Evolutionary conservation across 441 rosid species (phyloP).

Genomic region (Populus hybrid): DNA sequence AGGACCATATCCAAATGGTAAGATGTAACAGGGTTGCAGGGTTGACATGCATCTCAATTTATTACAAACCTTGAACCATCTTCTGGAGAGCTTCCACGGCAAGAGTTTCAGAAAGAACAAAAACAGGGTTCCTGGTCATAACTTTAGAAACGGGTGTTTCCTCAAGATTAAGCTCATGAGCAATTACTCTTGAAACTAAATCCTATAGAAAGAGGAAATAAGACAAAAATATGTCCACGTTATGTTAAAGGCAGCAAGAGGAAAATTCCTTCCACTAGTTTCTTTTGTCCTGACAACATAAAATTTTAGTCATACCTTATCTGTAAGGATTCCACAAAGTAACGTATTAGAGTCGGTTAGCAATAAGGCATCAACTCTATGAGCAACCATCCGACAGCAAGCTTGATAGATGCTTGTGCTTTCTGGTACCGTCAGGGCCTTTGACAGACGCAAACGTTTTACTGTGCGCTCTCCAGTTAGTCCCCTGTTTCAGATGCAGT

Average conservation of each 20-base stretch:
- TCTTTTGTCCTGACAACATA: neutral
- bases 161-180: slow-evolving; percentile 65
- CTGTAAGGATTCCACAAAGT: slow-evolving; percentile 97
- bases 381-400: slow-evolving; percentile 92
- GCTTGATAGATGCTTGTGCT: slow-evolving; percentile 78
- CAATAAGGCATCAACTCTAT: slow-evolving; percentile 88
- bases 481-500: slow-evolving; percentile 48
- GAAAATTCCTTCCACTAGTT: neutral
- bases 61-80: slow-evolving; percentile 85
- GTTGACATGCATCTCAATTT: slow-evolving; percentile 11
- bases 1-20: slow-evolving; percentile 14
- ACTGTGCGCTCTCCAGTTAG: slow-evolving; percentile 92
- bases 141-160: slow-evolving; percentile 90
- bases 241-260: neutral
- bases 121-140: slow-evolving; percentile 92
- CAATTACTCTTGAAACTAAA: slow-evolving; percentile 80
- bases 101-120: slow-evolving; percentile 92
- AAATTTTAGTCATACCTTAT: slow-evolving; percentile 51
- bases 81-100: slow-evolving; percentile 98
- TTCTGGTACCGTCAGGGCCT: slow-evolving; percentile 91
- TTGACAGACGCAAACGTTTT: slow-evolving; percentile 74
- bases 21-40: neutral
- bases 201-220: slow-evolving; percentile 43
- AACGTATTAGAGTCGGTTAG: slow-evolving; percentile 92
- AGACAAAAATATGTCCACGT: neutral